Evolutionary conservation across 768 basidiomycete species (phyloP), one percentile per base, ranked within the genome.

Genomic region (Cubamyces lactineus): DNA sequence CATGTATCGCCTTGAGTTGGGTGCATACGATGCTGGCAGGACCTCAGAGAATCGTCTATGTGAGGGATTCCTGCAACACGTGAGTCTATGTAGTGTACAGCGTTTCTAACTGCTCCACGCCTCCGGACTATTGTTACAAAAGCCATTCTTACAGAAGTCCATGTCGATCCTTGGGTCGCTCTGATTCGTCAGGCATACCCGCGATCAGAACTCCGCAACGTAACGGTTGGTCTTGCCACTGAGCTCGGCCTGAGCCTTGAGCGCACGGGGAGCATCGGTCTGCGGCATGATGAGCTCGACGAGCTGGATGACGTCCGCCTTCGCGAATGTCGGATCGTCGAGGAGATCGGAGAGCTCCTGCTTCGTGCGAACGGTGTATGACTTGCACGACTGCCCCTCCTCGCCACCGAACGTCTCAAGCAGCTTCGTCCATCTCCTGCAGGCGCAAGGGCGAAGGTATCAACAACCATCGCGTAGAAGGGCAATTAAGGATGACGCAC

Each of bases 281-380:
- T 79, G 81, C 24, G 79, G 82, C 89, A 95, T 92, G 61, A 87
- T 74, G 9, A 95, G 83, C 74, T 95, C 93, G 16, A 94, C 88
- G 38, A 94, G 76, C 69, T 92, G 90, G 53, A 91, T 86, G 74
- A 83, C 84, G 56, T 85, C 79, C 3, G 89, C 86, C 21, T 68
- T 77, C 2, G 79, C 82, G 69, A 97, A 96, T 8, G 76, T 70
- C 2, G 75, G 59, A 70, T 90, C 80, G 5, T 85, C 79, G 59
- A 98, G 81, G 15, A 98, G 80, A 2, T 73, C 74, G 30, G 85
- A 81, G 9, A 97, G 78, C 72, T 91, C 91, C 8, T 72, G 59
- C 70, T 89, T 91, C 55, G 80, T 89, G 64, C 75, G 75, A 43
- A 93, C 88, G 12, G 80, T 87, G 73, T 89, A 88, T 2, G 88